These are phyloP conservation scores for Euptelea pleiosperma DNA, from an alignment of 164 flowering plant species.

Conservation along the genomic window DNA sequence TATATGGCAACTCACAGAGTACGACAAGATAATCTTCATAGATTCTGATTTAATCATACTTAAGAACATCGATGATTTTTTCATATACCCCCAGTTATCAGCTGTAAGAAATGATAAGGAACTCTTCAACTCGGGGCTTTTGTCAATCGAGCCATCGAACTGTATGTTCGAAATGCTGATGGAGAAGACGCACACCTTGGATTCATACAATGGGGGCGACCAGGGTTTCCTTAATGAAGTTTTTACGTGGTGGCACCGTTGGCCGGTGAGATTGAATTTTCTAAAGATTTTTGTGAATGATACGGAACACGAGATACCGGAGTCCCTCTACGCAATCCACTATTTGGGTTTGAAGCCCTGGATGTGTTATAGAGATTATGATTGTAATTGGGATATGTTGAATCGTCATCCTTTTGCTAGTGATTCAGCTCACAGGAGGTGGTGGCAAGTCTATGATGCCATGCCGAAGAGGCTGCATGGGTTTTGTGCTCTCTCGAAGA, in stretches of 20 bases:
- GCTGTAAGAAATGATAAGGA: conserved; percentile 37
- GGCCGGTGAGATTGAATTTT: conserved; percentile 37
- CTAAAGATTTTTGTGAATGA: conserved; percentile 34
- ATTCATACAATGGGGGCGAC: conserved; percentile 72
- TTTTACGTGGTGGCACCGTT: too few relatives aligned
- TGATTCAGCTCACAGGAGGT: conserved; percentile 43
- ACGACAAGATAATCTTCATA: conserved; percentile 63
- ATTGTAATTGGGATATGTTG: too few relatives aligned
- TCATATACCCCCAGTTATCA: conserved; percentile 48
- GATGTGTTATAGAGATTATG: conserved; percentile 71
- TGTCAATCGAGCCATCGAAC: conserved; percentile 65
- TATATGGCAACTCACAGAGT: too few relatives aligned
- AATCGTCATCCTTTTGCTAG: conserved; percentile 41
- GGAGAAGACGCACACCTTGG: conserved; percentile 24
- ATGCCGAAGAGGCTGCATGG: conserved; percentile 41
- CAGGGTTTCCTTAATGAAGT: too few relatives aligned
- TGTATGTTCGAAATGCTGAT: conserved; percentile 52
- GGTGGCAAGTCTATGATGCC: conserved; percentile 64
- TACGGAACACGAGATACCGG: background rate
- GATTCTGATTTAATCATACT: conserved; percentile 63
- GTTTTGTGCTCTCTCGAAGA: conserved; percentile 35
- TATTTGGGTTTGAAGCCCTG: conserved; percentile 80
- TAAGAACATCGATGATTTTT: conserved; percentile 46
- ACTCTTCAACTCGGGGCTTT: conserved; percentile 68
- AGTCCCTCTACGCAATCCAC: too few relatives aligned